Percentiles rank a stretch among this genome's conserved stretches.
These are phyloP conservation scores for Craterostigma plantagineum DNA, from an alignment of 257 asterid genomes.

Conservation along the genomic window DNA sequence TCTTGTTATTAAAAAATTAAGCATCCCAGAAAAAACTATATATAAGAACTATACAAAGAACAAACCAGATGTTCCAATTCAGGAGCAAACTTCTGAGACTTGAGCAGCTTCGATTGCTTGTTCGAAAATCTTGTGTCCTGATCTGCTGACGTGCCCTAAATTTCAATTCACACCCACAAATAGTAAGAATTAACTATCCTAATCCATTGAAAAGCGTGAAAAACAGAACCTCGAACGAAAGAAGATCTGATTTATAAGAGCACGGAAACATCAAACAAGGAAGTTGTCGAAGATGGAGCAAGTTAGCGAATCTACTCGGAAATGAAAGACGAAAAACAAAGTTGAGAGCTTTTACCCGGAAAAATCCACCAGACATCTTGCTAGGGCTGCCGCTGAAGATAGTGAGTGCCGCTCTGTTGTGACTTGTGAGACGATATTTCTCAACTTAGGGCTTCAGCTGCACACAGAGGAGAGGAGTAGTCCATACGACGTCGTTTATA, in stretches of 20 bases:
- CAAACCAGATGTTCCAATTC: slow-evolving; percentile 88
- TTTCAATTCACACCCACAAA: background rate
- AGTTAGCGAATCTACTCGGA: background rate
- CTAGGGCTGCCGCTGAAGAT: slow-evolving; percentile 31
- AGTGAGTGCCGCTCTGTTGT: too few species aligned
- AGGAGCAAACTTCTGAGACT: slow-evolving; percentile 89
- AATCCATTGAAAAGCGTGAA: background rate
- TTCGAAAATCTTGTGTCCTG: slow-evolving; percentile 98
- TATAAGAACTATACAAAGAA: background rate
- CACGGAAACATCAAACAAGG: background rate
- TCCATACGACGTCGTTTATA: too few species aligned
- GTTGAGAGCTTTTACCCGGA: slow-evolving; percentile 37
- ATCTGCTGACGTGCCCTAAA: slow-evolving; percentile 92
- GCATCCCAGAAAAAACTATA: background rate
- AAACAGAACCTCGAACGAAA: background rate
- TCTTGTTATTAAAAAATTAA: background rate
- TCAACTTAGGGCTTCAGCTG: too few species aligned
- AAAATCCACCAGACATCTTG: slow-evolving; percentile 86
- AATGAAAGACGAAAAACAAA: background rate
- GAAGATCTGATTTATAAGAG: slow-evolving; percentile 5
- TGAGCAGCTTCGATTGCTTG: slow-evolving; percentile 86
- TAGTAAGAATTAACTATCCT: background rate
- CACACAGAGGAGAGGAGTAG: too few species aligned
- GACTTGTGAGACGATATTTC: too few species aligned
- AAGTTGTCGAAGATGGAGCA: background rate